A percentile compares a stretch with the other conserved stretches of the same genome.
These are phyloP conservation scores for Xylaria longipes DNA, from an alignment of 495 filamentous ascomycete species.

Conservation along the genomic window DNA sequence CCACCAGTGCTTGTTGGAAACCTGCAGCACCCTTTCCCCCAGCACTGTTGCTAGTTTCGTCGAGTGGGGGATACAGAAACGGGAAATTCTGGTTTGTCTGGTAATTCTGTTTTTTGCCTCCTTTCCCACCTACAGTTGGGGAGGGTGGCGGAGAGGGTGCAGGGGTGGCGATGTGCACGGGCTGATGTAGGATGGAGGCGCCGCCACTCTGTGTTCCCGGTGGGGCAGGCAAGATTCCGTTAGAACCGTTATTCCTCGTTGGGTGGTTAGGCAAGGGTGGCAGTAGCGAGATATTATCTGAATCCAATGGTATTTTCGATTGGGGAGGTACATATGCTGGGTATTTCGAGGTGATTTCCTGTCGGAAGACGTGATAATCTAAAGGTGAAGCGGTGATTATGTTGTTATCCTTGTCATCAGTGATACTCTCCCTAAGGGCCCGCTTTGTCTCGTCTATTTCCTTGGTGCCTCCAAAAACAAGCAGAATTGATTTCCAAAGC, in stretches of 20 bases:
- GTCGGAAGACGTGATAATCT: conserved; percentile 94
- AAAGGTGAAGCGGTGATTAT: conserved; percentile 90
- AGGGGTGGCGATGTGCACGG: conserved; percentile 96
- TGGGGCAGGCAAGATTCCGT: conserved; percentile 55
- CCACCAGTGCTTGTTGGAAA: conserved; percentile 75
- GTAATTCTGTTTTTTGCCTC: conserved; percentile 97
- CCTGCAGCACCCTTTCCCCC: conserved; percentile 85
- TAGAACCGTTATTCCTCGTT: conserved; percentile 53
- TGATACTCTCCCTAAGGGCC: conserved; percentile 58
- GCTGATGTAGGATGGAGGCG: conserved; percentile 89
- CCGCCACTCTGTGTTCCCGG: conserved; percentile 60
- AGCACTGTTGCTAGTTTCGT: conserved; percentile 79
- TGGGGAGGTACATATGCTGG: conserved; percentile 92
- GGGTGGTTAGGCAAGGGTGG: conserved; percentile 82
- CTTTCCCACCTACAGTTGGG: conserved; percentile 87
- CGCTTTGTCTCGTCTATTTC: conserved; percentile 77
- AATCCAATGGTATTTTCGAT: conserved; percentile 81
- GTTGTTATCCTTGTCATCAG: conserved; percentile 56
- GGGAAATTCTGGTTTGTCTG: conserved; percentile 99
- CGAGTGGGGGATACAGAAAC: conserved; percentile 92
- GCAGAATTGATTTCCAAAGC: conserved; percentile 88
- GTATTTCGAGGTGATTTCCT: conserved; percentile 99
- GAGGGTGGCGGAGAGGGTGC: conserved; percentile 97
- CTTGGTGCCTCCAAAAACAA: conserved; percentile 78
- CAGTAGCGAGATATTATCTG: conserved; percentile 87